phyloP scores from a whole-genome alignment of 352 stramenopile genomes.

The Phytophthora capsici region DNA sequence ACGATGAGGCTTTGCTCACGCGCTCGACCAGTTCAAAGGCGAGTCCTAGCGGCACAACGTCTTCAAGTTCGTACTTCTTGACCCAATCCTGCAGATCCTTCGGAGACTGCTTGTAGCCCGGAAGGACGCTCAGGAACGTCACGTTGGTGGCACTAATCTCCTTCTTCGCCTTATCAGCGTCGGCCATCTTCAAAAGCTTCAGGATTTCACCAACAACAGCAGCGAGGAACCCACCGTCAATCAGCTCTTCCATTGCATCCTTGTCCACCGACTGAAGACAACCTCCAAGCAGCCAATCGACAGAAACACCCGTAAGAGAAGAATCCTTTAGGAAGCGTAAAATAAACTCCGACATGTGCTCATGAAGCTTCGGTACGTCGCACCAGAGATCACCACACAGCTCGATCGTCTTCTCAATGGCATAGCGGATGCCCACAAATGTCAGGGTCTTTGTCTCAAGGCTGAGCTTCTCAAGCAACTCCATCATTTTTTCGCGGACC shows the following conservation, averaged over 20 bases:
- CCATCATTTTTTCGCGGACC: conserved; percentile 62
- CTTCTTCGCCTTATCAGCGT: conserved; percentile 54
- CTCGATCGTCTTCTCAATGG: conserved; percentile 66
- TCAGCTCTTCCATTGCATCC: conserved; percentile 68
- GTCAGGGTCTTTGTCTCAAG: conserved; percentile 66
- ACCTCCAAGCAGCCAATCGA: conserved; percentile 73
- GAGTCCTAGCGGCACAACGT: conserved; percentile 61
- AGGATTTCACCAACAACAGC: conserved; percentile 54
- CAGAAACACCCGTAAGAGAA: conserved; percentile 55
- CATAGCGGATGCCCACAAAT: conserved; percentile 62
- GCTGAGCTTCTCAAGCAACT: conserved; percentile 70
- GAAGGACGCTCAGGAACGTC: conserved; percentile 61
- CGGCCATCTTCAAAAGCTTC: conserved; percentile 48
- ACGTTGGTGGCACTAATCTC: conserved; percentile 62
- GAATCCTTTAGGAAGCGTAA: conserved; percentile 76
- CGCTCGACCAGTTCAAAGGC: conserved; percentile 65
- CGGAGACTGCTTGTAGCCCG: conserved; percentile 53
- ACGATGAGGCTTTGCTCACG: conserved; percentile 49
- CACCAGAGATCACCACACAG: conserved; percentile 76
- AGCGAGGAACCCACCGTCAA: conserved; percentile 74
- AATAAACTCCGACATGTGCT: conserved; percentile 76
- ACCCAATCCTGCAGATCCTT: conserved; percentile 76
- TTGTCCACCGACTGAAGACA: conserved; percentile 58
- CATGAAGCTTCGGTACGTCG: conserved; percentile 83
- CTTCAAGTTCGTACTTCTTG: conserved; percentile 60